phyloP scores from a whole-genome alignment of 2,329 filamentous ascomycete genomes.

The Orbilia javanica region DNA sequence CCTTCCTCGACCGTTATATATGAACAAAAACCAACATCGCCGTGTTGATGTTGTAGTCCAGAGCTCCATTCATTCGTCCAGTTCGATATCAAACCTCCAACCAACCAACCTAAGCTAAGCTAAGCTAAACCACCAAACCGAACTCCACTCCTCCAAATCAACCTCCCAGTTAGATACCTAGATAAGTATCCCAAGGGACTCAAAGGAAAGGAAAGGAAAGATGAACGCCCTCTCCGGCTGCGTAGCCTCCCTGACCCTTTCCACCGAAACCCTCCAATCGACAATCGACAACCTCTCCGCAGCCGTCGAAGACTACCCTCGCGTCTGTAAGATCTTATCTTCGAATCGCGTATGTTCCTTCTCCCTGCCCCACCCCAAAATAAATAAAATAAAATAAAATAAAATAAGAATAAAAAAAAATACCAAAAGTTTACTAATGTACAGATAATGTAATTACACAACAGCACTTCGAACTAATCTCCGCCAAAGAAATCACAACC shows the following conservation, averaged over 20 bases:
- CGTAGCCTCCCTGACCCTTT: slow-evolving; percentile 72
- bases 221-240: slow-evolving; percentile 66
- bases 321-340: slow-evolving; percentile 71
- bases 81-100: background rate
- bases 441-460: background rate
- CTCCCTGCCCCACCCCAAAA: background rate
- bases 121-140: background rate
- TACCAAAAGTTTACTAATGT: background rate
- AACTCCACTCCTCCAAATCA: background rate
- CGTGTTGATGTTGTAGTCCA: slow-evolving; percentile 10
- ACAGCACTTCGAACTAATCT: slow-evolving; percentile 92
- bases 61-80: background rate
- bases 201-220: background rate
- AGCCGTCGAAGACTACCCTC: slow-evolving; percentile 69
- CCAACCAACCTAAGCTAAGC: too few species aligned
- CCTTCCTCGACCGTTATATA: background rate
- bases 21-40: background rate
- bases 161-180: background rate
- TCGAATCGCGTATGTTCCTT: slow-evolving; percentile 69
- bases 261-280: slow-evolving; percentile 73
- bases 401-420: too few species aligned
- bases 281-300: slow-evolving; percentile 71
- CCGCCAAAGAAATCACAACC: slow-evolving; percentile 82
- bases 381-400: slow-evolving; percentile 1
- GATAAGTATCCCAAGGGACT: background rate